phyloP scores from a whole-genome alignment of 345 rosid species.

The Ceriops tagal region DNA sequence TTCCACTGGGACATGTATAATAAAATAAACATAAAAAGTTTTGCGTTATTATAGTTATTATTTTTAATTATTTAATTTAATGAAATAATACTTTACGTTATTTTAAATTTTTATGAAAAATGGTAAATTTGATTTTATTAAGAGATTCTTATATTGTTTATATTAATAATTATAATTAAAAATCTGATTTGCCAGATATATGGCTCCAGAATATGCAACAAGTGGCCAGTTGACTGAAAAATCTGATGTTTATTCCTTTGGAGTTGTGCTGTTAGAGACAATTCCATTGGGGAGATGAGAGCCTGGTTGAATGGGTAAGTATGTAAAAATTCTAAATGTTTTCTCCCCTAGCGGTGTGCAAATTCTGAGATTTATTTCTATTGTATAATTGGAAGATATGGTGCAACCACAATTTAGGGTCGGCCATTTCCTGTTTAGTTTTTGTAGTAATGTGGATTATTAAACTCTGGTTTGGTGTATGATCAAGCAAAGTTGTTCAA shows the following conservation, averaged over 20 bases:
- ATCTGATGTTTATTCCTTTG: slow-evolving; percentile 66
- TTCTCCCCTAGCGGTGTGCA: neutral
- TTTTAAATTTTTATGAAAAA: too few species aligned
- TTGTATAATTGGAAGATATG: neutral
- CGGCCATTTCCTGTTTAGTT: neutral
- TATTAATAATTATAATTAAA: too few species aligned
- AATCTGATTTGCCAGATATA: slow-evolving; percentile 39
- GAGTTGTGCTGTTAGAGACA: slow-evolving; percentile 91
- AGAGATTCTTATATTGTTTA: too few species aligned
- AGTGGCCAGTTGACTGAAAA: too few species aligned
- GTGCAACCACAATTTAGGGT: neutral
- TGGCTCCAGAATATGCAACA: too few species aligned
- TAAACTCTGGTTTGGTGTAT: neutral
- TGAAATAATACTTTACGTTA: too few species aligned
- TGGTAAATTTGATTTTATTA: too few species aligned
- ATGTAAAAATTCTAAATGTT: slow-evolving; percentile 1
- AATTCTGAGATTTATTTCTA: neutral
- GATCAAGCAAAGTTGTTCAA: neutral
- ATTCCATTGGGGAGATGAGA: slow-evolving; percentile 90
- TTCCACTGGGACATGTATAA: too few species aligned
- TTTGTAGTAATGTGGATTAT: neutral
- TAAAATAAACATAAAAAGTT: too few species aligned
- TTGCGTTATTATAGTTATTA: too few species aligned
- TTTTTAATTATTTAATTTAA: too few species aligned
- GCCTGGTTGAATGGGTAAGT: slow-evolving; percentile 96